Base-by-base conservation (phyloP, 768 basidiomycete genomes). In the Macrolepiota fuliginosa region DNA sequence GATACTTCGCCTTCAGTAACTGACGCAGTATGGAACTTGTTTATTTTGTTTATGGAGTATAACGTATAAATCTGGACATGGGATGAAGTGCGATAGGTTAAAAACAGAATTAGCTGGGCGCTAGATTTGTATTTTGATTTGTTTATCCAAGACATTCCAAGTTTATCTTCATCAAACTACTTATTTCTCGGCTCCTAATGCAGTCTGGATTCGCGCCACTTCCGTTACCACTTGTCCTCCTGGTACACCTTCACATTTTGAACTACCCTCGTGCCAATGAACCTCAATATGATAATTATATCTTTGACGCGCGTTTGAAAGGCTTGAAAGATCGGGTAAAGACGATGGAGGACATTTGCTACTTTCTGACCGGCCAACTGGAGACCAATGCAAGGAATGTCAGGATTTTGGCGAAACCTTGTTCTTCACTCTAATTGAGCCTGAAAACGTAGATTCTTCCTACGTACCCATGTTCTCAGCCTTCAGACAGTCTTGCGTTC, bases 191-290 rank as follows among this genome's bases (percentile, higher is more conserved):
- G 3, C 37, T n/a, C 45, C n/a, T 58, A 9, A 72, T 72, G 72
- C 36, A 66, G 13, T 42, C 65, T 10, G 29, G 29, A 32, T 63
- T 71, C 10, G 64, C 70, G 45, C 58, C 68, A 17, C 65, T 83
- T 0, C 82, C 83, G 5, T 62, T 73, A 15, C 68, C 78, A n/a
- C 72, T 85, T 11, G 67, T 85, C 13, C 72, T 86, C 12, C 74
- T 85, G 9, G 69, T 85, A 7, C 83, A 85, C 62, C 75, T 85
- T 6, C 80, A 84, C 62, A 79, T 85, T 12, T 72, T 86, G 17
- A 73, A 79, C 58, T 83, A 82, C 66, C 81, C 82, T 0, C 66
- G 76, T 17, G 76, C 76, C 0, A 79, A 83, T 62, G 75, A 77
- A 15, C 69, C 80, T 4, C 80, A 81, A 69, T 85, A 83, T 64